phyloP scores from a whole-genome alignment of 768 basidiomycete species.

The Phlebiopsis flavidoalba region DNA sequence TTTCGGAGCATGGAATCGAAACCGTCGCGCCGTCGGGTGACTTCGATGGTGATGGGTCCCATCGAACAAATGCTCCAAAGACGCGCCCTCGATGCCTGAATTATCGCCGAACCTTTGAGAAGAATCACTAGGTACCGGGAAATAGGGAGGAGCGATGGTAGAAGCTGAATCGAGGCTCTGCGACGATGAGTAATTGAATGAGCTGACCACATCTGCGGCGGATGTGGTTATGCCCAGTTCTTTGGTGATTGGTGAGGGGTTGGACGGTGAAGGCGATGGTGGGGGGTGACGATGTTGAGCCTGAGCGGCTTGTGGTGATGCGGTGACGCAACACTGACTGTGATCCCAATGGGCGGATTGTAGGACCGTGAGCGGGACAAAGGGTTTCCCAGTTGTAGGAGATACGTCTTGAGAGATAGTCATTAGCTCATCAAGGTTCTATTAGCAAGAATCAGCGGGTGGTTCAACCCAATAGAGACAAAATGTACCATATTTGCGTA shows the following conservation, averaged over 20 bases:
- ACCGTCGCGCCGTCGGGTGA: constrained; percentile 21
- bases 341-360: constrained; percentile 80
- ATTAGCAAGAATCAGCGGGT: background rate
- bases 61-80: constrained; percentile 71
- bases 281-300: constrained; percentile 30
- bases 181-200: constrained; percentile 12
- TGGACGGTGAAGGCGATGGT: constrained; percentile 22
- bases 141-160: constrained; percentile 38
- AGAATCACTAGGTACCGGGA: constrained; percentile 61
- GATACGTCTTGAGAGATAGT: constrained; percentile 71
- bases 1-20: constrained; percentile 33
- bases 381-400: constrained; percentile 61
- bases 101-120: constrained; percentile 75
- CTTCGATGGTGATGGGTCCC: constrained; percentile 21
- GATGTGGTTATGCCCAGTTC: constrained; percentile 63
- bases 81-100: constrained; percentile 42
- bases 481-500: constrained; percentile 77
- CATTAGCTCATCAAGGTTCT: constrained; percentile 80
- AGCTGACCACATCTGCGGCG: constrained; percentile 45
- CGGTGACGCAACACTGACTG: constrained; percentile 61
- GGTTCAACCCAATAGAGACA: background rate
- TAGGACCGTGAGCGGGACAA: constrained; percentile 59
- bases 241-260: constrained; percentile 30
- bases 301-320: constrained; percentile 36
- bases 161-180: constrained; percentile 11